A percentile compares a stretch with the other conserved stretches of the same genome.
phyloP scores from a whole-genome alignment of 1,139 yeast genomes.

The Casaregolazyma suthepensis region DNA sequence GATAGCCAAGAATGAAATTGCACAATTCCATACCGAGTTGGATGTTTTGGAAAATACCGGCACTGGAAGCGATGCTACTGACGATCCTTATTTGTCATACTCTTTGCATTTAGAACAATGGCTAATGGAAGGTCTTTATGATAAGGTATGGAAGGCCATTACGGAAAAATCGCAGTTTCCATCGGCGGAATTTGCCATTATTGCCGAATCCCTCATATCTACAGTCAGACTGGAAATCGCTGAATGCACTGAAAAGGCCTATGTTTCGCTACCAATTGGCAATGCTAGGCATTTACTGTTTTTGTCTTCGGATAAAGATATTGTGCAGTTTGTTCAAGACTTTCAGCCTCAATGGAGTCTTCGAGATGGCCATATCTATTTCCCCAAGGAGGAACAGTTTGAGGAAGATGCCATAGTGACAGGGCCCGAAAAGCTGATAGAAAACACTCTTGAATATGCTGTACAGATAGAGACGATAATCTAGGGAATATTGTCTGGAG shows the following conservation, averaged over 20 bases:
- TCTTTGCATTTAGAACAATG: conserved; percentile 88
- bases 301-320: conserved; percentile 60
- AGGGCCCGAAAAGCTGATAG: conserved; percentile 44
- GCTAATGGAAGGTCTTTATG: conserved; percentile 95
- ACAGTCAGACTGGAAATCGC: conserved; percentile 86
- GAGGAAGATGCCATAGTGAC: conserved; percentile 27
- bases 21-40: conserved; percentile 83
- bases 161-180: conserved; percentile 43
- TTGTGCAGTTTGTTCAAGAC: conserved; percentile 49
- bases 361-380: conserved; percentile 53
- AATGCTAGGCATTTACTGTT: conserved; percentile 80
- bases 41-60: conserved; percentile 53
- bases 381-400: conserved; percentile 33
- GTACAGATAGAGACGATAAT: conserved; percentile 83
- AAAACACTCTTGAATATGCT: conserved; percentile 70
- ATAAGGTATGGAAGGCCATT: conserved; percentile 80
- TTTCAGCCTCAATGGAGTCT: conserved; percentile 59
- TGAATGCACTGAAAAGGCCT: conserved; percentile 76
- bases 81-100: conserved; percentile 57
- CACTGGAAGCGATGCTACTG: conserved; percentile 43
- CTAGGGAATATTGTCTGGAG: too few species aligned
- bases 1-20: conserved; percentile 76
- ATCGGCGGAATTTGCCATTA: conserved; percentile 38
- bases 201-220: conserved; percentile 49
- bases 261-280: conserved; percentile 66